Evolutionary conservation across 345 rosid species (phyloP), one percentile per base, ranked within the genome.

Genomic region (Mercurialis annua): DNA sequence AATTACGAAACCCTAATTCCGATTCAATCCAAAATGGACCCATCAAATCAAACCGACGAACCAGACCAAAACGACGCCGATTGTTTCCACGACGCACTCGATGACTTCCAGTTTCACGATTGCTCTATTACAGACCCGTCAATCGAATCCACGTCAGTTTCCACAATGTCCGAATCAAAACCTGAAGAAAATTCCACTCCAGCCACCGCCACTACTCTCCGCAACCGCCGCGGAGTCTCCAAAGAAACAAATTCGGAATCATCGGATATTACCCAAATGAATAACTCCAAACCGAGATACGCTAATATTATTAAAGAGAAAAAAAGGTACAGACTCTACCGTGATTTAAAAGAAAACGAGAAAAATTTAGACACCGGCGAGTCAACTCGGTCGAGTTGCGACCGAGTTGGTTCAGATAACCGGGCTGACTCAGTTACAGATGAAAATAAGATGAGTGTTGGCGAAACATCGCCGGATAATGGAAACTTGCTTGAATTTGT

Each of bases 61-160:
- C 14, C 53, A n/a, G 62, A 44, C 33, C 54, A 21, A 34, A 31
- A 61, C 34, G 68, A 61, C 30, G 68, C 70, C 20, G 85, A 74
- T 50, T 56, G 6, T 27, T 90, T 93, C 76, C 61, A 68, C 56
- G 97, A 87, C 66, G 86, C 94, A 0, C 64, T 62, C 15, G 92
- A 83, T 46, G 85, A 86, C 29, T 89, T 87, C 62, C 81, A 81
- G 1, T 82, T 81, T 42, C 48, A 75, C 78, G 90, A 85, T 65
- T 81, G 82, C 81, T 3, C 43, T 65, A 34, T 27, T 27, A 21
- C 67, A 38, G 75, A 72, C 40, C 66, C 70, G 71, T 69, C 79
- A n/a, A 75, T 72, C 18, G 74, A 64, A 29, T 71, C 77, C 66
- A 17, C 71, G 3, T 74, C 81, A 40, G 66, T 51, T 65, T 69